Conservation (phyloP, 768 basidiomycete species). For the Suillus paluster region DNA sequence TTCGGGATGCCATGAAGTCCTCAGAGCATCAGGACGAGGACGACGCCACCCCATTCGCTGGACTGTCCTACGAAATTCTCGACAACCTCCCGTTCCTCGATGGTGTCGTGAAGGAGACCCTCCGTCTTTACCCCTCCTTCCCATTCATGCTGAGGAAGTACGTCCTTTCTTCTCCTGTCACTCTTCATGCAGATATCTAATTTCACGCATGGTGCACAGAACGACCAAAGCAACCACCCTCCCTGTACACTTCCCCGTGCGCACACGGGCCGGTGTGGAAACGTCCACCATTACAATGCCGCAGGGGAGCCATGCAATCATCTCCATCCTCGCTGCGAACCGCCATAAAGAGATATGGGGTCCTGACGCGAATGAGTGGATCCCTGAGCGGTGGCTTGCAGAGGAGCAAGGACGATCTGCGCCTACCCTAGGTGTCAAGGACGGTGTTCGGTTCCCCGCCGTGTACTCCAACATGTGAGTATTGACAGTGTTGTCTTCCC, state of each 20-base stretch:
- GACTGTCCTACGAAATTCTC: conserved; percentile 43
- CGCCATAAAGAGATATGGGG: conserved; percentile 50
- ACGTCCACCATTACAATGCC: conserved; percentile 19
- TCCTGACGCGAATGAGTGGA: conserved; percentile 49
- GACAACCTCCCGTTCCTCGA: conserved; percentile 42
- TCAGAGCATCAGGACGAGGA: neutral
- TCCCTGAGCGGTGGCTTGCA: conserved; percentile 51
- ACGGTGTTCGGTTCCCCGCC: conserved; percentile 42
- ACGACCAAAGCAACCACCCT: conserved; percentile 41
- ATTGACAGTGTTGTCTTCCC: neutral
- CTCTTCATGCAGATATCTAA: neutral
- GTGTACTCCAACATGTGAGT: conserved; percentile 48
- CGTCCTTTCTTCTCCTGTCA: conserved; percentile 16
- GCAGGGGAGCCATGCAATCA: conserved; percentile 40
- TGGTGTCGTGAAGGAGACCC: conserved; percentile 43
- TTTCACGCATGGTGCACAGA: conserved; percentile 26
- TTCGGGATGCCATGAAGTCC: conserved; percentile 25
- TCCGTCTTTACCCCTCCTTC: conserved; percentile 38
- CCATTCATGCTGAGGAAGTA: conserved; percentile 21
- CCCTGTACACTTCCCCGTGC: conserved; percentile 44
- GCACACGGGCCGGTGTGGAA: conserved; percentile 39
- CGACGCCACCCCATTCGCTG: neutral
- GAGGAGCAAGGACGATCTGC: conserved; percentile 10
- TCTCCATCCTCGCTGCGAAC: conserved; percentile 44
- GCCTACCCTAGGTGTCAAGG: too few relatives aligned